A percentile compares a stretch with the other conserved stretches of the same genome.
These are phyloP conservation scores for Rhodotorula sp. DNA, from an alignment of 1,284 basidiomycete species.

Conservation along the genomic window DNA sequence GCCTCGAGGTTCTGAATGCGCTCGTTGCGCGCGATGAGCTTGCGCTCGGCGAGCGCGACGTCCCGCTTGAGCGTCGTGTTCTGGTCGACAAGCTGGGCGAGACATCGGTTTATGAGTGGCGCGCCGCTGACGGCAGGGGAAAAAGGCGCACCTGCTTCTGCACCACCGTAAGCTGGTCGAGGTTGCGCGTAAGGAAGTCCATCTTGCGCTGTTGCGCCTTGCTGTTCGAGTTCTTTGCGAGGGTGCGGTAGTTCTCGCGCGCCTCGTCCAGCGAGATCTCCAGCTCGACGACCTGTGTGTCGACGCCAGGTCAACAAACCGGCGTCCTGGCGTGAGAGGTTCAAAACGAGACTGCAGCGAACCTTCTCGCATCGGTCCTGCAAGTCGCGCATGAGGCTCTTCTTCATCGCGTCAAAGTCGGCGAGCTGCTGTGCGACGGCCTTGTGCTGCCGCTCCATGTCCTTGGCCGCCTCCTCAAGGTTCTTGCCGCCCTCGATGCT, in stretches of 20 bases:
- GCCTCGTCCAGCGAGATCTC: constrained; percentile 99
- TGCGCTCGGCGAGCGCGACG: constrained; percentile 93
- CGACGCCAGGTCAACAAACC: constrained; percentile 17
- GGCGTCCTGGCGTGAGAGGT: constrained; percentile 20
- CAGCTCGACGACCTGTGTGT: constrained; percentile 85
- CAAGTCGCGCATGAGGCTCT: constrained; percentile 96
- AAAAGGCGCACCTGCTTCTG: constrained; percentile 81
- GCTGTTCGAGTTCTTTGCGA: constrained; percentile 95
- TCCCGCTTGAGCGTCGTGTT: constrained; percentile 98
- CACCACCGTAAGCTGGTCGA: constrained; percentile 92
- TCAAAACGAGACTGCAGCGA: not conserved
- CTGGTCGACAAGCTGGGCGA: constrained; percentile 94
- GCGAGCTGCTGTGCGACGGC: constrained; percentile 95
- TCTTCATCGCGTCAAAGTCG: constrained; percentile 98
- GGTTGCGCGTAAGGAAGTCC: constrained; percentile 95
- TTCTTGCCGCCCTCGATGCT: constrained; percentile 96
- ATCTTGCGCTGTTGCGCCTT: constrained; percentile 99
- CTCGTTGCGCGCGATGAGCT: constrained; percentile 92
- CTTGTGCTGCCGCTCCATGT: constrained; percentile 94
- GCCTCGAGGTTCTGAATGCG: constrained; percentile 94
- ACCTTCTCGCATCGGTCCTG: constrained; percentile 99
- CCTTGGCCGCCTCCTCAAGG: constrained; percentile 92
- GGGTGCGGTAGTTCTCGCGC: constrained; percentile 98
- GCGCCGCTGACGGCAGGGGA: constrained; percentile 6
- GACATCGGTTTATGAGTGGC: too few relatives aligned